A percentile compares a stretch with the other conserved stretches of the same genome.
Evolutionary conservation across 768 basidiomycete species (phyloP).

Genomic region (Amanita exitialis): DNA sequence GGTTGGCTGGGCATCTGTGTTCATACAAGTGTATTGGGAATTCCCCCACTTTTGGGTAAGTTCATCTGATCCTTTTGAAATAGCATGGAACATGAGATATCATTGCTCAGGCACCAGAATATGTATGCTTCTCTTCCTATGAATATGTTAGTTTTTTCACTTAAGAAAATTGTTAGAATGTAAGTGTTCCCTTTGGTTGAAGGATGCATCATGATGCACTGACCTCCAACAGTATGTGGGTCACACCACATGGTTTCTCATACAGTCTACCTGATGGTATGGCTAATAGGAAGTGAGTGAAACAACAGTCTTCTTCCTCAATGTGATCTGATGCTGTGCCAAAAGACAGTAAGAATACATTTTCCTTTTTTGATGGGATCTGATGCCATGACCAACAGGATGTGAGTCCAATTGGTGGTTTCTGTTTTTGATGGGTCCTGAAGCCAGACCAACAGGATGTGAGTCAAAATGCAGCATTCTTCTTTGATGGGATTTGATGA

Average conservation of each 20-base stretch:
- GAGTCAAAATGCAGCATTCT: background rate
- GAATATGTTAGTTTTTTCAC: background rate
- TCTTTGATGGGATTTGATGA: background rate
- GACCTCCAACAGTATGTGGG: background rate
- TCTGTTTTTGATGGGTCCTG: too few relatives aligned
- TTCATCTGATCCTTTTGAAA: background rate
- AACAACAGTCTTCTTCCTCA: too few relatives aligned
- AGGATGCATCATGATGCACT: too few relatives aligned
- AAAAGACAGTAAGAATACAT: too few relatives aligned
- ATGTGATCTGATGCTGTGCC: too few relatives aligned
- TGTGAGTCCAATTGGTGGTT: background rate
- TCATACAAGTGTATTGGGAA: background rate
- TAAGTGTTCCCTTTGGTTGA: too few relatives aligned
- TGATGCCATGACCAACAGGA: background rate
- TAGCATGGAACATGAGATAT: background rate
- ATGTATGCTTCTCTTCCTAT: background rate
- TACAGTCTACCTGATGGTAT: too few relatives aligned
- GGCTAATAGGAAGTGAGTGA: background rate
- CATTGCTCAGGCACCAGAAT: background rate
- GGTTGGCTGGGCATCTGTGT: background rate
- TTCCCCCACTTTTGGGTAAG: conserved; percentile 2
- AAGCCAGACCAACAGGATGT: background rate
- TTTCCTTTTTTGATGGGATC: too few relatives aligned
- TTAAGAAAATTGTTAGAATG: too few relatives aligned
- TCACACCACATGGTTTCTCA: background rate